Base-by-base conservation (phyloP, 1,139 yeast species). In the Candida buenavistaensis region DNA sequence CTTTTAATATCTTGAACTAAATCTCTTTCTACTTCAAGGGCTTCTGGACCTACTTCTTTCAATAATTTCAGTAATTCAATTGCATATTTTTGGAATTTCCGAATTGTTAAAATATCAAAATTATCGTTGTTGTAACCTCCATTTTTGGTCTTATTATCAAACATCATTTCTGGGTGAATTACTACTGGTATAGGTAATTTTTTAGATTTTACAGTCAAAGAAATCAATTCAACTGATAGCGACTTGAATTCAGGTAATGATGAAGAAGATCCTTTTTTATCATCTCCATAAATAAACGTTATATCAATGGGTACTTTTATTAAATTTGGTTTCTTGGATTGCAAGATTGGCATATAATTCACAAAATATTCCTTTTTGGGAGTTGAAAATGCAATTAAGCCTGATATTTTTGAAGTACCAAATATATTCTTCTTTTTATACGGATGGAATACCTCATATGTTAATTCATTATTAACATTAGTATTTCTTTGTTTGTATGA, bases 121-220 rank as follows among this genome's bases (percentile, higher is more conserved):
- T 52, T 55, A 36, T 67, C 72, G 7, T 50, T 37, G n/a, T 32
- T 25, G 10, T 24, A 21, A 2, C 37, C 25, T 9, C 33, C 23
- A 7, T 20, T 51, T 33, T 54, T 54, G n/a, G 55, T 46, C 28
- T 54, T 55, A 43, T 64, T 62, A 23, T 62, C 60, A 44, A 63
- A 66, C 25, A 57, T 38, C 67, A 64, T 59, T 30, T 63, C 70
- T 10, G 60, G 59, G 29, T 62, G 59, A 28, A 67, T 48, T 2
- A 60, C 67, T 6, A 64, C 48, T 1, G 73, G 73, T 16, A 67
- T 63, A 0, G 71, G 68, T 14, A 59, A 40, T 16, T 48, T 50
- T 35, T 49, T 61, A 4, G 72, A 58, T 41, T 61, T 59, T 12
- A 64, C 46, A 0, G 69, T 63, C 27, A 62, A 45, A 2, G 58